Conservation (phyloP, 345 rosid species). For the Pistacia integerrima region DNA sequence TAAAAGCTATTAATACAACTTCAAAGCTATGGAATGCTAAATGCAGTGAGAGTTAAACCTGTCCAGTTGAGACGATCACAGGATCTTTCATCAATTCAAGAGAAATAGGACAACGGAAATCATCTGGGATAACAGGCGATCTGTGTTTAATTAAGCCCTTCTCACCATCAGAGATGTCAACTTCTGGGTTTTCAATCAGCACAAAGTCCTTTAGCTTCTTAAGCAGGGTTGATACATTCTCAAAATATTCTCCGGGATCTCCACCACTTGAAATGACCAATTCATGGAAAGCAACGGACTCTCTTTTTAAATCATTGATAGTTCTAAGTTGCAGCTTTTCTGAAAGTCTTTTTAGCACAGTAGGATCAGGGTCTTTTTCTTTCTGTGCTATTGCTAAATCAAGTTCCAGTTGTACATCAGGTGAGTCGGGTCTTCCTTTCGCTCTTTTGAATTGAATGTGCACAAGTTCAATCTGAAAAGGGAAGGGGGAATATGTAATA, state of each 20-base stretch:
- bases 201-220: conserved; percentile 67
- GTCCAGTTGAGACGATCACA: conserved; percentile 96
- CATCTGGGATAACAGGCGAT: conserved; percentile 96
- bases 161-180: conserved; percentile 48
- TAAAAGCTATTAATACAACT: conserved; percentile 11
- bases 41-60: conserved; percentile 44
- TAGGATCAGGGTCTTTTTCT: conserved; percentile 63
- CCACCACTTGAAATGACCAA: conserved; percentile 63
- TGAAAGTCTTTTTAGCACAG: conserved; percentile 63
- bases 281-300: conserved; percentile 79
- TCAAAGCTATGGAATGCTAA: conserved; percentile 9
- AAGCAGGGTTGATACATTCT: conserved; percentile 67
- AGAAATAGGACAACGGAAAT: conserved; percentile 96
- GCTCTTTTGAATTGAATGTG: conserved; percentile 91
- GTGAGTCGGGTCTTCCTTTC: conserved; percentile 55
- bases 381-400: conserved; percentile 62
- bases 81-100: conserved; percentile 99
- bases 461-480: conserved; percentile 74
- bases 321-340: conserved; percentile 82
- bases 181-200: conserved; percentile 56
- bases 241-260: conserved; percentile 58
- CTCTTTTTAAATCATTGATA: conserved; percentile 73
- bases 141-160: conserved; percentile 58
- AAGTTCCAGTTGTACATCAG: conserved; percentile 65
- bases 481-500: neutral